Base-by-base conservation (phyloP, 495 filamentous ascomycete species). In the Emericellopsis terricola region DNA sequence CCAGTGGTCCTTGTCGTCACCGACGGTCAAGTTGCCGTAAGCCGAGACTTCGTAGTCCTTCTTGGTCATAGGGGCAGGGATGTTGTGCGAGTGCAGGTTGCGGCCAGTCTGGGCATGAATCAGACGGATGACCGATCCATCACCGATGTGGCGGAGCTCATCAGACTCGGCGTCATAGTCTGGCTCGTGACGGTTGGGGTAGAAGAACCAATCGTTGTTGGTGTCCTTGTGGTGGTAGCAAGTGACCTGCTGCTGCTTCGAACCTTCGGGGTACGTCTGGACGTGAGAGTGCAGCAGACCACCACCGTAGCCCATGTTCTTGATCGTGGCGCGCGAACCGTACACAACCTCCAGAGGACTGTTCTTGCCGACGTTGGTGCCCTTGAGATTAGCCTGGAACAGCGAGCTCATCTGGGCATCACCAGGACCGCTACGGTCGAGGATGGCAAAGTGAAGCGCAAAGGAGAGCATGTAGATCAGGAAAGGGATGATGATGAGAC, bases 161-260 rank as follows among this genome's bases (percentile, higher is more conserved):
- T 85, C 60, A 20, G 63, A 71, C 19, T 79, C 72, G 2, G 70
- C 53, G 45, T 83, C 68, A 46, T 73, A 91, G n/a, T 80, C 76
- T 3, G 65, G 52, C 21, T 87, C 66, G 19, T 62, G 44, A 28
- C 89, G 78, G 58, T 84, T 89, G 13, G 89, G 91, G 49, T 94
- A 93, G 52, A 97, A 92, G 55, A 86, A 94, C 89, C 89, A 97
- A 57, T 97, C 91, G 47, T 97, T 97, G 63, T 97, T 97, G 44
- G 89, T 72, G 68, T 97, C 89, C 51, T 97, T 97, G 64, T 97
- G 89, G 55, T 97, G 89, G 52, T 97, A 97, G 60, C 89, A 97
- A 19, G 89, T 97, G 35, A 97, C 78, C 54, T 97, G 89, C 47
- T 97, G 91, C 55, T 97, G 89, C 5, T 54, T 55, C 10, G 91